phyloP scores from a whole-genome alignment of 306 rosid species.

The Ammopiptanthus mongolicus region DNA sequence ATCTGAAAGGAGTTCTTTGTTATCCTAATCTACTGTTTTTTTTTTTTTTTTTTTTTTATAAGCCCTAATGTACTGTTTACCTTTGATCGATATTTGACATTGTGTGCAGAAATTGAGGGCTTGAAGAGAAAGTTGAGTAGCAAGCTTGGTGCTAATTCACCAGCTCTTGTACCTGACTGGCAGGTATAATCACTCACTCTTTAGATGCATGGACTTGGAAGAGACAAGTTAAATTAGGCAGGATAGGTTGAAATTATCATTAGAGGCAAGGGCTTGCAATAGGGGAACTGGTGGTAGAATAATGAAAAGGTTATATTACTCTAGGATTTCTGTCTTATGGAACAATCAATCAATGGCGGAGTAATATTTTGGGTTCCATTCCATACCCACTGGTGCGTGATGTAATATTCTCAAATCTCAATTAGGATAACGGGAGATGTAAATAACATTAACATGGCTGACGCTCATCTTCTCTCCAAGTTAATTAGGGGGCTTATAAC shows the following conservation, averaged over 20 bases:
- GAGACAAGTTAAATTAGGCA: neutral
- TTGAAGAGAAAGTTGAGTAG: slow-evolving; percentile 89
- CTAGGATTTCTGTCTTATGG: neutral
- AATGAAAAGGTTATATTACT: neutral
- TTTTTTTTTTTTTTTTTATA: too few species aligned
- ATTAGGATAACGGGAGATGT: neutral
- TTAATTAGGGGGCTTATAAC: neutral
- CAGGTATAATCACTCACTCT: slow-evolving; percentile 41
- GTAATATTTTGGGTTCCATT: neutral
- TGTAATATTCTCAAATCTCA: neutral
- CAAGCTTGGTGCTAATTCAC: slow-evolving; percentile 78
- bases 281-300: neutral
- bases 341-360: neutral
- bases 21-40: neutral
- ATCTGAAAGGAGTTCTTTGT: neutral
- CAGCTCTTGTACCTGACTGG: slow-evolving; percentile 84
- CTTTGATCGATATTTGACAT: neutral
- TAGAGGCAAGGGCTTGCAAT: neutral
- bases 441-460: neutral
- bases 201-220: neutral
- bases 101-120: slow-evolving; percentile 77
- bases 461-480: neutral
- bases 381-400: neutral
- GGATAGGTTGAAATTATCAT: neutral
- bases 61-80: too few species aligned